phyloP scores from a whole-genome alignment of 352 stramenopile genomes.

The Pythium aquatile region DNA sequence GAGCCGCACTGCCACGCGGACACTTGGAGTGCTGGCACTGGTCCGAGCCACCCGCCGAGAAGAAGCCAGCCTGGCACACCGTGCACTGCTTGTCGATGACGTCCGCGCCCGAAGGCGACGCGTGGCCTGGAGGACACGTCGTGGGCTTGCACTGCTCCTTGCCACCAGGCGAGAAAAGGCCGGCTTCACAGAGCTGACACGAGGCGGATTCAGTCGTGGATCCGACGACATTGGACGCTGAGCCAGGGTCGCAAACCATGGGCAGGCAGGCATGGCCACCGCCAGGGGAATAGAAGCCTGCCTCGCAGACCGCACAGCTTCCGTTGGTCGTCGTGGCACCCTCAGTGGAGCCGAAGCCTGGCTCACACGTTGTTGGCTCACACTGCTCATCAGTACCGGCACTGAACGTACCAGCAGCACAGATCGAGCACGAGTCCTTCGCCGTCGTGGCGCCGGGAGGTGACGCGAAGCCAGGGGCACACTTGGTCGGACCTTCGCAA shows the following conservation, averaged over 20 bases:
- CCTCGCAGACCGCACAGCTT: constrained; percentile 29
- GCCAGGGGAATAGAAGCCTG: constrained; percentile 39
- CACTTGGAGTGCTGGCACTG: constrained; percentile 41
- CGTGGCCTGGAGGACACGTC: constrained; percentile 34
- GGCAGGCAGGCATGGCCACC: constrained; percentile 30
- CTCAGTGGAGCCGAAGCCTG: constrained; percentile 31
- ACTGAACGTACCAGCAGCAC: constrained; percentile 32
- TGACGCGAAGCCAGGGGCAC: constrained; percentile 33
- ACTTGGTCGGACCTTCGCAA: constrained; percentile 37
- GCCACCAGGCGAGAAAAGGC: constrained; percentile 31
- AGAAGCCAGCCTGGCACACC: constrained; percentile 37
- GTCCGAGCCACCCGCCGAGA: constrained; percentile 31
- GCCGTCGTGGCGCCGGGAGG: constrained; percentile 28
- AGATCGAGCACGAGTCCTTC: constrained; percentile 37
- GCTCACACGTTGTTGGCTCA: constrained; percentile 31
- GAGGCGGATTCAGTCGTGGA: constrained; percentile 21
- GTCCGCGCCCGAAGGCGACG: constrained; percentile 39
- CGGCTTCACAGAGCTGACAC: constrained; percentile 35
- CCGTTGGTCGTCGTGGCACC: constrained; percentile 30
- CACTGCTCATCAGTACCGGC: constrained; percentile 31
- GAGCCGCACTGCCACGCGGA: constrained; percentile 33
- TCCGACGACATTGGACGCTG: constrained; percentile 29
- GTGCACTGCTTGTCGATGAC: constrained; percentile 40
- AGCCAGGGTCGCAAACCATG: constrained; percentile 31
- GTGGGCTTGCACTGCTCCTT: constrained; percentile 30